These are phyloP conservation scores for Paramyrothecium roridum DNA, from an alignment of 2,329 filamentous ascomycete species.

Conservation along the genomic window DNA sequence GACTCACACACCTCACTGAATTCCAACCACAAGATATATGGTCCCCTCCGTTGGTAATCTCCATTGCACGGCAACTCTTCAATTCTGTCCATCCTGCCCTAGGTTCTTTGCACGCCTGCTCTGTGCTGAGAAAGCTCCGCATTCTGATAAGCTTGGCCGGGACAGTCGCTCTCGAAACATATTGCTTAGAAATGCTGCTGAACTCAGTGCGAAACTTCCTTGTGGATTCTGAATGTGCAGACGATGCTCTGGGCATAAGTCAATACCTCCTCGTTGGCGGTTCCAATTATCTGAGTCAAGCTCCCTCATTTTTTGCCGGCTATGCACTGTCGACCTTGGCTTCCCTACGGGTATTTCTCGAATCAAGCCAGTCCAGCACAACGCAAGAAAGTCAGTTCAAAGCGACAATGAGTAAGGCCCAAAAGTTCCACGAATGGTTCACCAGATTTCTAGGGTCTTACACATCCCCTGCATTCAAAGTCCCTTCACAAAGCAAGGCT, in stretches of 20 bases:
- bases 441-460: conserved; percentile 65
- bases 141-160: conserved; percentile 79
- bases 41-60: conserved; percentile 71
- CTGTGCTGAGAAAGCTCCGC: conserved; percentile 80
- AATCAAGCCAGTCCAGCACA: conserved; percentile 71
- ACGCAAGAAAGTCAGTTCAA: conserved; percentile 83
- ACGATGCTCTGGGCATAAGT: conserved; percentile 83
- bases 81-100: conserved; percentile 79
- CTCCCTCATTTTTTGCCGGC: conserved; percentile 76
- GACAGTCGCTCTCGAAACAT: conserved; percentile 67
- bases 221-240: conserved; percentile 80
- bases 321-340: conserved; percentile 76
- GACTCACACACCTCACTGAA: conserved; percentile 71
- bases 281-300: conserved; percentile 56
- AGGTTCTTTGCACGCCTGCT: conserved; percentile 82
- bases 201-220: conserved; percentile 77
- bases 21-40: conserved; percentile 66
- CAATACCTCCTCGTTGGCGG: conserved; percentile 79
- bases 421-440: conserved; percentile 77
- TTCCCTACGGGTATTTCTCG: conserved; percentile 72
- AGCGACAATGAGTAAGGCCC: conserved; percentile 71
- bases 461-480: conserved; percentile 48
- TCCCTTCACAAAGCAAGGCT: conserved; percentile 45
- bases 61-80: conserved; percentile 73
- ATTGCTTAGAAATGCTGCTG: conserved; percentile 87